Evolutionary conservation across 2,329 filamentous ascomycete genomes (phyloP), one percentile per base, ranked within the genome.

Genomic region (Septoria linicola): DNA sequence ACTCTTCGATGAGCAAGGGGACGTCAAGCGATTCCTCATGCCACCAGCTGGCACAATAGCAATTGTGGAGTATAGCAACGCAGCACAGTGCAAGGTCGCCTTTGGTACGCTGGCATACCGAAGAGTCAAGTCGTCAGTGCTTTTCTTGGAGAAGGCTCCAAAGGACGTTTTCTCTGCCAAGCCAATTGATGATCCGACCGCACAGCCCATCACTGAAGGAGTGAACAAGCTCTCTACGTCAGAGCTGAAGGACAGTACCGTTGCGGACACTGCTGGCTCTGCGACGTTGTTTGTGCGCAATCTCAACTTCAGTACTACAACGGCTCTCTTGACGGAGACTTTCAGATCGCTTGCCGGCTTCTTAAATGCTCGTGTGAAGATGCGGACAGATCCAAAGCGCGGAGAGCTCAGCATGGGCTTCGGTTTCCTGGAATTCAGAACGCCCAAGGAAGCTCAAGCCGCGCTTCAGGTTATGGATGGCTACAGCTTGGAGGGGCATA

Each of bases 321-420:
- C 84, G 42, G 80, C 84, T 59, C 79, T 82, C 54, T 78, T 99
- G 60, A 81, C 82, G 6, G 86, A 91, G 63, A 80, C 83, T 19
- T 97, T 97, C 73, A 79, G 81, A 57, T 79, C 88, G 47, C 76
- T 97, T 48, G 87, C 90, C 62, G 93, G 93, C 46, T 97, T 97
- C 71, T 77, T 93, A 58, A 89, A 88, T 51, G 92, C 90, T 21
- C 82, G 83, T 59, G 90, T 99, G 59, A 96, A 96, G 75, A 96
- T 89, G 19, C 96, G 95, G 73, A 81, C 84, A 32, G 90, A 99
- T 67, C 82, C 90, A n/a, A 96, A 96, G 76, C 88, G 87, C 66
- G 86, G 95, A 70, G 80, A 87, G 3, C 81, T 99, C 47, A 96
- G 91, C 68, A 96, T 97, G 91, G 93, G 93, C 31, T 99, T 95